Percentiles rank a stretch among this genome's conserved stretches.
Conservation (phyloP, 2,329 filamentous ascomycete genomes). For the Madurella mycetomatis region DNA sequence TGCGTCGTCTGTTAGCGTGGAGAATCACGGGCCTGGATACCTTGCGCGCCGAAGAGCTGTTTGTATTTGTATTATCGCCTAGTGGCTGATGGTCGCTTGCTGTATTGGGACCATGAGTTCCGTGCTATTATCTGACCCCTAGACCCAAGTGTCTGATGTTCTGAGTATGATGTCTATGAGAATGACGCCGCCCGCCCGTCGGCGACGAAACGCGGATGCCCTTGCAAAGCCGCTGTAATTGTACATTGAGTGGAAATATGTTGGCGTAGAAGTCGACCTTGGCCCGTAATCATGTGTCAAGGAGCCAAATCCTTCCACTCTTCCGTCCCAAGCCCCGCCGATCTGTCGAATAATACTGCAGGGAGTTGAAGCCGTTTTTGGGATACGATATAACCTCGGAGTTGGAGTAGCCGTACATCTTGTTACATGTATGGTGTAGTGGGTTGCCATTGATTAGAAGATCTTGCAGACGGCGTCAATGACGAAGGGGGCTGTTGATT, state of each 20-base stretch:
- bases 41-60: neutral
- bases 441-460: constrained; percentile 24
- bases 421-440: neutral
- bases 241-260: neutral
- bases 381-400: no score
- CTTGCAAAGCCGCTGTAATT: neutral
- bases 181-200: no score
- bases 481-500: constrained; percentile 52
- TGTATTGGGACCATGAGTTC: no score
- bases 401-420: neutral
- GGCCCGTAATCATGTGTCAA: neutral
- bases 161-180: no score
- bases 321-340: neutral
- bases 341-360: no score
- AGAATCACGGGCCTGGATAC: neutral
- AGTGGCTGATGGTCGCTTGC: neutral
- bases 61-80: neutral
- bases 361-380: no score
- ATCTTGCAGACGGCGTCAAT: constrained; percentile 44
- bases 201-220: no score
- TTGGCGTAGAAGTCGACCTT: neutral
- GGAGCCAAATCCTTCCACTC: neutral
- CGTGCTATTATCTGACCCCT: no score
- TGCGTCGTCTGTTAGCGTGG: neutral
- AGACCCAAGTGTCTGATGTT: no score